These are phyloP conservation scores for Aspergillus novofumigatus DNA, from an alignment of 2,329 filamentous ascomycete species.

Conservation along the genomic window DNA sequence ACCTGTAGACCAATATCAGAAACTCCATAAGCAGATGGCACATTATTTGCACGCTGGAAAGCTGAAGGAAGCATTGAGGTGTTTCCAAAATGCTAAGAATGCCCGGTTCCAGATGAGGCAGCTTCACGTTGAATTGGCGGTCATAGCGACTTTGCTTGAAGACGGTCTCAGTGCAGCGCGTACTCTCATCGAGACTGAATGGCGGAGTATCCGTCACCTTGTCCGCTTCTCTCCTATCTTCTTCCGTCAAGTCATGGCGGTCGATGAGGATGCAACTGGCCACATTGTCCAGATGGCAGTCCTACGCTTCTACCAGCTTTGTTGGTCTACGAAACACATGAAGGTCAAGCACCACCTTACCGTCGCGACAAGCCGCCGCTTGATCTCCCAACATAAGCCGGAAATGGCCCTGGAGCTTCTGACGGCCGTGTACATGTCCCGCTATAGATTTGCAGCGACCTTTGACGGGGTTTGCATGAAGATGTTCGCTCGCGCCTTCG, in stretches of 20 bases:
- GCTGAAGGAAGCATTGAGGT: slow-evolving; percentile 26
- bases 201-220: slow-evolving; percentile 20
- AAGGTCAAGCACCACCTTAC: slow-evolving; percentile 36
- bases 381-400: slow-evolving; percentile 24
- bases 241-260: slow-evolving; percentile 32
- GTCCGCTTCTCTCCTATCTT: slow-evolving; percentile 29
- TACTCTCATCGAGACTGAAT: slow-evolving; percentile 30
- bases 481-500: slow-evolving; percentile 35
- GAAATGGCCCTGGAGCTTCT: slow-evolving; percentile 32
- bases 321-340: slow-evolving; percentile 27
- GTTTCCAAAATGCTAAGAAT: slow-evolving; percentile 26
- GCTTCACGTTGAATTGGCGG: slow-evolving; percentile 34
- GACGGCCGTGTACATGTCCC: slow-evolving; percentile 34
- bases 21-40: slow-evolving; percentile 35
- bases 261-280: slow-evolving; percentile 17
- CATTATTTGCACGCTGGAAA: slow-evolving; percentile 36
- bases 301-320: slow-evolving; percentile 38
- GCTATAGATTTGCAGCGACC: slow-evolving; percentile 26
- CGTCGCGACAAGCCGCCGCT: slow-evolving; percentile 21
- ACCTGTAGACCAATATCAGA: slow-evolving; percentile 29
- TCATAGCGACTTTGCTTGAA: slow-evolving; percentile 33
- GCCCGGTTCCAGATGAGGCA: slow-evolving; percentile 29
- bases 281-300: slow-evolving; percentile 33
- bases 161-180: slow-evolving; percentile 28
- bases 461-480: slow-evolving; percentile 38